Conservation (phyloP, 305 asterid genomes). For the Fraxinus sp. region DNA sequence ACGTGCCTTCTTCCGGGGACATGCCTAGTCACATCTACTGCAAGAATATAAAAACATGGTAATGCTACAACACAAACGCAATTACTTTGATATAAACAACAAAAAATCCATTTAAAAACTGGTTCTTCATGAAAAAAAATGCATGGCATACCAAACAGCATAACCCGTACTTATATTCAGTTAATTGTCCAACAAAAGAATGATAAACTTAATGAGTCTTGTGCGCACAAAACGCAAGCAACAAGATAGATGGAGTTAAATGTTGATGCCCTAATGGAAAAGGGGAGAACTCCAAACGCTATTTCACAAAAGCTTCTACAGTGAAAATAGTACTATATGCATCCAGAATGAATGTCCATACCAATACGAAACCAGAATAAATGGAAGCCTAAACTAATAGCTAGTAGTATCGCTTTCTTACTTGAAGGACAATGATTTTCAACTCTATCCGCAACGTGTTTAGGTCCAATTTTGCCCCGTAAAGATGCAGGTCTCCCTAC, state of each 20-base stretch:
- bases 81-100: background rate
- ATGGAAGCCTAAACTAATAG: slow-evolving; percentile 17
- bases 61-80: slow-evolving; percentile 7
- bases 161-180: background rate
- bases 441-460: slow-evolving; percentile 32
- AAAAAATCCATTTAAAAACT: background rate
- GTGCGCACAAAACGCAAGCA: background rate
- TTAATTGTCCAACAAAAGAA: background rate
- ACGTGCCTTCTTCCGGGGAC: slow-evolving; percentile 34
- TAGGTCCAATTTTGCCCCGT: slow-evolving; percentile 27
- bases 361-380: slow-evolving; percentile 6
- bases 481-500: slow-evolving; percentile 28
- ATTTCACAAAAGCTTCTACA: background rate
- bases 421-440: slow-evolving; percentile 41
- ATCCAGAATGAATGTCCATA: background rate
- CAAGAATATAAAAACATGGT: slow-evolving; percentile 19
- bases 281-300: background rate
- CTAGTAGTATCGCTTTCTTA: slow-evolving; percentile 36
- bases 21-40: slow-evolving; percentile 38
- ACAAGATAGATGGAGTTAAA: background rate
- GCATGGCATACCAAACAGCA: slow-evolving; percentile 6
- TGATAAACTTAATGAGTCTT: background rate
- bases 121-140: background rate
- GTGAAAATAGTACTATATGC: background rate
- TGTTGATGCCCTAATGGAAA: slow-evolving; percentile 1